Percentiles rank a stretch among this genome's conserved stretches.
phyloP scores from a whole-genome alignment of 1,139 yeast species.

The Sugiyamaella castrensis region DNA sequence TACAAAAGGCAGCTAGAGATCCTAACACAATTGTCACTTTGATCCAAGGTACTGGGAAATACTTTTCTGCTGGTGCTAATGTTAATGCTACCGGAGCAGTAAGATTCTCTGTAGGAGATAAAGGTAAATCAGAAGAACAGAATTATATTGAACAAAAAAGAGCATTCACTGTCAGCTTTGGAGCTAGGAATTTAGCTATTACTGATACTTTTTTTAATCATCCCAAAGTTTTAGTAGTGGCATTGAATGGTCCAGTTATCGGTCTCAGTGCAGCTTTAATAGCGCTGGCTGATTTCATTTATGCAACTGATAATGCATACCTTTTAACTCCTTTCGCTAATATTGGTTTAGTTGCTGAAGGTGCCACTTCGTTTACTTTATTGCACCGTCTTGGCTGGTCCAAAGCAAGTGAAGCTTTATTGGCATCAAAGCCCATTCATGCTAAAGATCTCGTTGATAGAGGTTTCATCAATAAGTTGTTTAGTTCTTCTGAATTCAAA shows the following conservation, averaged over 20 bases:
- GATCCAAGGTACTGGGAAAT: slow-evolving; percentile 69
- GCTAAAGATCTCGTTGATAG: slow-evolving; percentile 56
- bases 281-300: slow-evolving; percentile 71
- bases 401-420: slow-evolving; percentile 67
- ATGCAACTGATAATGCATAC: slow-evolving; percentile 63
- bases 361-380: slow-evolving; percentile 69
- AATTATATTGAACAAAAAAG: slow-evolving; percentile 23
- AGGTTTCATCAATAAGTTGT: slow-evolving; percentile 63
- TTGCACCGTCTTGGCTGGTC: slow-evolving; percentile 72
- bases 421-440: slow-evolving; percentile 62
- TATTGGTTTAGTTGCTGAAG: slow-evolving; percentile 82
- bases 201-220: slow-evolving; percentile 72
- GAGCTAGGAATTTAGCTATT: slow-evolving; percentile 66
- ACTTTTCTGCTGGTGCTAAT: slow-evolving; percentile 86
- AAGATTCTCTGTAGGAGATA: slow-evolving; percentile 15
- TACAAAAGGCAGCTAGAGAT: slow-evolving; percentile 66
- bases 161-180: slow-evolving; percentile 39
- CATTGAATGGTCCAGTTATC: slow-evolving; percentile 84
- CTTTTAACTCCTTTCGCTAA: slow-evolving; percentile 76
- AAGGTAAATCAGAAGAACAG: slow-evolving; percentile 28
- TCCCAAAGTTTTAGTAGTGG: slow-evolving; percentile 66
- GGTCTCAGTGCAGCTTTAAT: slow-evolving; percentile 77
- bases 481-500: slow-evolving; percentile 44
- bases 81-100: slow-evolving; percentile 38
- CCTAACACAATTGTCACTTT: slow-evolving; percentile 64